Evolutionary conservation across 1,284 basidiomycete genomes (phyloP).

Genomic region (Testicularia cyperi): DNA sequence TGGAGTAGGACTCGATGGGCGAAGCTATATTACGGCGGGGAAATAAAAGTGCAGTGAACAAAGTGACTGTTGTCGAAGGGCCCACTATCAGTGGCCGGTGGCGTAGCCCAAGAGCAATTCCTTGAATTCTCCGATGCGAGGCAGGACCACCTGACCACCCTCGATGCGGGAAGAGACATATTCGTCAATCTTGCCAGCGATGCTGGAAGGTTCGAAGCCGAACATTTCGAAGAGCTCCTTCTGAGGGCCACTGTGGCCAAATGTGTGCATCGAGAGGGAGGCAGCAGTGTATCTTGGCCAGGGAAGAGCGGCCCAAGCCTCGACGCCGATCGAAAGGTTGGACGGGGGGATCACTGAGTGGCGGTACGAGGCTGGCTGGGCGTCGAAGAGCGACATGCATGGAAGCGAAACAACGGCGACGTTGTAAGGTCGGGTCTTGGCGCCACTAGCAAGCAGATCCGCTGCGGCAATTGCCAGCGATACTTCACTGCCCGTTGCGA

Average conservation of each 20-base stretch:
- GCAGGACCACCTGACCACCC: neutral
- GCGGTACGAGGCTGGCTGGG: conserved; percentile 76
- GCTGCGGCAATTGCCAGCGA: conserved; percentile 80
- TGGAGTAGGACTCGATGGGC: too few relatives aligned
- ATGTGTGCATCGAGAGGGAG: conserved; percentile 24
- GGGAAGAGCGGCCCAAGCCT: conserved; percentile 67
- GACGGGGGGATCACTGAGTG: conserved; percentile 80
- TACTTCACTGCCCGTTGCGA: conserved; percentile 85
- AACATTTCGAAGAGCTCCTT: conserved; percentile 72
- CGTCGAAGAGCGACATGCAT: conserved; percentile 84
- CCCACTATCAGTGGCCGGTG: conserved; percentile 3
- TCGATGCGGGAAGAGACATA: neutral
- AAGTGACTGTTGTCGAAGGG: too few relatives aligned
- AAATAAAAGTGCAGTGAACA: too few relatives aligned
- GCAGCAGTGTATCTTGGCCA: conserved; percentile 51
- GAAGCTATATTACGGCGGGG: too few relatives aligned
- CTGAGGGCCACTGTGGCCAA: conserved; percentile 83
- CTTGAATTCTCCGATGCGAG: conserved; percentile 7
- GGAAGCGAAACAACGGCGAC: conserved; percentile 81
- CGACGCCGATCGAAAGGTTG: conserved; percentile 81
- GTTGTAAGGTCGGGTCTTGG: conserved; percentile 64
- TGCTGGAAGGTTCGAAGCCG: conserved; percentile 64
- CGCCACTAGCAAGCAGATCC: conserved; percentile 68
- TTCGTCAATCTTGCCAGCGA: conserved; percentile 77
- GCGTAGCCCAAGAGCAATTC: conserved; percentile 7